Percentiles rank a stretch among this genome's conserved stretches.
Evolutionary conservation across 2,329 filamentous ascomycete genomes (phyloP).

Genomic region (Fusarium heterosporum): DNA sequence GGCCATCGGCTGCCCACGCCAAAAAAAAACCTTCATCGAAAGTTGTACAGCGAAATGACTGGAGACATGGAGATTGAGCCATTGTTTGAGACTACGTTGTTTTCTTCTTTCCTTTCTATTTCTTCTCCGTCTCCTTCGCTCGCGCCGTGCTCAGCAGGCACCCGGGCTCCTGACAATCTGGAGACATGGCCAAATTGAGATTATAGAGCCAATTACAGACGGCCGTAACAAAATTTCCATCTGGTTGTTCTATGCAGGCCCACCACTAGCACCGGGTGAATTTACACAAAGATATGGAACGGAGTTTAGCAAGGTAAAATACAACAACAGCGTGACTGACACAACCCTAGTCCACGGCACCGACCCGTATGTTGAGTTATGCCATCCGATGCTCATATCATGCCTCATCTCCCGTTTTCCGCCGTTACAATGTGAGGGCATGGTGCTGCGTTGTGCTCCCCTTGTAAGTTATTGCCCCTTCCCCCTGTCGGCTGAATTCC

Average conservation of each 20-base stretch:
- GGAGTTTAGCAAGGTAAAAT: background rate
- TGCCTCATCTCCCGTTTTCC: constrained; percentile 41
- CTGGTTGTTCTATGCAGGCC: constrained; percentile 19
- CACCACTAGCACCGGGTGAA: constrained; percentile 2
- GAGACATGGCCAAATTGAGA: constrained; percentile 20
- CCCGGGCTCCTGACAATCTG: constrained; percentile 16
- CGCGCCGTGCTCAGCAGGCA: constrained; percentile 20
- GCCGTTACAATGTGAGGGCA: constrained; percentile 20
- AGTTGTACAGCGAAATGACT: constrained; percentile 32
- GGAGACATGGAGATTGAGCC: constrained; percentile 21
- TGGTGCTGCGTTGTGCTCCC: constrained; percentile 24
- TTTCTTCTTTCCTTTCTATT: background rate
- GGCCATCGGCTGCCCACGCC: constrained; percentile 39
- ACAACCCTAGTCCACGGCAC: background rate
- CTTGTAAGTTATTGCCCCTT: constrained; percentile 15
- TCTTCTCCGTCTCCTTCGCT: constrained; percentile 3
- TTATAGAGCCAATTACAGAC: constrained; percentile 24
- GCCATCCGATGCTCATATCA: constrained; percentile 23
- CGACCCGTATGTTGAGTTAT: constrained; percentile 8
- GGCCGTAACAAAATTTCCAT: constrained; percentile 22
- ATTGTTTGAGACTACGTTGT: constrained; percentile 38
- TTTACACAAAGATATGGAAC: constrained; percentile 2
- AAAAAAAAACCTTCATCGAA: constrained; percentile 41
- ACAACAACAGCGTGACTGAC: constrained; percentile 17
- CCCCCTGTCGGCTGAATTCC: constrained; percentile 20